phyloP scores from a whole-genome alignment of 768 basidiomycete species.

The Auricularia sp. region DNA sequence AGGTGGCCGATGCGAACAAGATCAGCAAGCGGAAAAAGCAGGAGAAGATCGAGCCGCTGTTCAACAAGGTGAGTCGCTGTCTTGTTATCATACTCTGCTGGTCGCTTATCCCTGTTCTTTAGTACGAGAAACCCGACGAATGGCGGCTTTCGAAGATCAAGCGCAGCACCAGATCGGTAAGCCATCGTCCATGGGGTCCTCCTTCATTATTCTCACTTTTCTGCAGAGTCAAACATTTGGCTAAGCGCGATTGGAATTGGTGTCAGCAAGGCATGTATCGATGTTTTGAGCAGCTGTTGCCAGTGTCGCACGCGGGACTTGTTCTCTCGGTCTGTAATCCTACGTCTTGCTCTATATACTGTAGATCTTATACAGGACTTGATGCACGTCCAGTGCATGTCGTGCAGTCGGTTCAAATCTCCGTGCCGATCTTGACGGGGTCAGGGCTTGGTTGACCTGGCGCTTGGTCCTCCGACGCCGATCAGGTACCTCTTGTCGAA shows the following conservation, averaged over 20 bases:
- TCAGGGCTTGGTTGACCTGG: no score
- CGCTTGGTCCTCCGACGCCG: no score
- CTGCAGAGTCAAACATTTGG: slow-evolving; percentile 84
- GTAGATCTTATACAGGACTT: no score
- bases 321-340: no score
- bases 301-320: no score
- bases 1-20: slow-evolving; percentile 94
- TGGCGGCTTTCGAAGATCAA: slow-evolving; percentile 93
- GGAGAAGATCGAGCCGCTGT: slow-evolving; percentile 95
- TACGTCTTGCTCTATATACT: no score
- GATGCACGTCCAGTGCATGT: no score
- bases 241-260: slow-evolving; percentile 21
- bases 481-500: no score
- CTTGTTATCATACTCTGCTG: slow-evolving; percentile 2
- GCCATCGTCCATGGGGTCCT: slow-evolving; percentile 11
- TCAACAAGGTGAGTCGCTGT: slow-evolving; percentile 53
- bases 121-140: slow-evolving; percentile 85
- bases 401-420: no score
- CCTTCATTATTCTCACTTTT: background rate
- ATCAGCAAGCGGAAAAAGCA: slow-evolving; percentile 93
- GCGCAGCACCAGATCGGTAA: slow-evolving; percentile 73
- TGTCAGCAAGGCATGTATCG: no score
- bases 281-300: no score
- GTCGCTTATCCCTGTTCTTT: background rate
- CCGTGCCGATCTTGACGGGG: no score